Evolutionary conservation across 1,284 basidiomycete genomes (phyloP), one percentile per base, ranked within the genome.

Genomic region (Boletus hoseneyae): DNA sequence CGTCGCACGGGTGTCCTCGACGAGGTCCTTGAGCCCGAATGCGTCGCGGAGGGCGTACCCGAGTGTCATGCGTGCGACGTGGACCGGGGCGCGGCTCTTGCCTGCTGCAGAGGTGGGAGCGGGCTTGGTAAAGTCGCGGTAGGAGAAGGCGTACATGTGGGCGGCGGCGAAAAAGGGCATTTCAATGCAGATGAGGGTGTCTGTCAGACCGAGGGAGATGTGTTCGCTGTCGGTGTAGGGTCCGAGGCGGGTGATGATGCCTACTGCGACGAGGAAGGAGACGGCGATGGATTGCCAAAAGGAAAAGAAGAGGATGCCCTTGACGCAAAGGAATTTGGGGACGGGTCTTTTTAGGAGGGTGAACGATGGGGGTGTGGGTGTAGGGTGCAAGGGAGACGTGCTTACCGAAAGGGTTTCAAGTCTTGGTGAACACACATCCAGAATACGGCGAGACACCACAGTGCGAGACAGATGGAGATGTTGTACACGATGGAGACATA

Each of bases 81-180:
- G 90, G 19, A 59, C 47, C 7, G 46, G 54, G 7, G 16, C 15
- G 18, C 18, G 32, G 15, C 3, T 36, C 23, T 54, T 61, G 29
- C 46, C n/a, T n/a, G 16, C 27, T 6, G 37, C 39, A 13, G 60
- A 54, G 27, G 29, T 3, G 11, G 29, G 29, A 23, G 82, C 70
- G 5, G 75, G 70, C 62, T 90, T 85, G 57, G 90, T 81, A 64
- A 91, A 97, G 67, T 97, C 94, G 44, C 77, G 85, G 58, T 85
- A 80, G 4, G 87, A 82, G 66, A 95, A 96, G 25, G 93, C 93
- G 60, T 85, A 94, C 69, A 87, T 81, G 69, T 99, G 97, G 2
- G 92, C 89, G 42, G 97, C 76, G 0, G 97, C 95, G 64, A 99
- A 99, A 52, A 98, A 71, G 0, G 96, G 95, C 96, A 99, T 98